These are phyloP conservation scores for Fusarium hostae DNA, from an alignment of 2,329 filamentous ascomycete species.

Conservation along the genomic window DNA sequence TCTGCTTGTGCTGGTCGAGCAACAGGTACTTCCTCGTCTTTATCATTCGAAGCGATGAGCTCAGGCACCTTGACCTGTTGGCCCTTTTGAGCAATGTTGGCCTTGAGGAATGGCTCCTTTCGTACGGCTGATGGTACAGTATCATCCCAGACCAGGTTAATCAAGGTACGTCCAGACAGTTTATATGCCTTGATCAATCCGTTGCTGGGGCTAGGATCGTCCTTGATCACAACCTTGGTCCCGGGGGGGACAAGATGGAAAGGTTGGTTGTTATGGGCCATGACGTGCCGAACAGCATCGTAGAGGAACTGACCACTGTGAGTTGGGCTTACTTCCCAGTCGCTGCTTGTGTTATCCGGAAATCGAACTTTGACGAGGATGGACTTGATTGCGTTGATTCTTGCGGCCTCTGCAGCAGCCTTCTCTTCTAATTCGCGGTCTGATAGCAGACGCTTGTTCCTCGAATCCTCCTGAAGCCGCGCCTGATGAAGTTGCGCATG, in stretches of 20 bases:
- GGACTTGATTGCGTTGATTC: constrained; percentile 71
- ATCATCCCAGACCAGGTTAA: constrained; percentile 81
- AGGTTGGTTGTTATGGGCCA: constrained; percentile 70
- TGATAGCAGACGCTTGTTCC: constrained; percentile 82
- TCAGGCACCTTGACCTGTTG: constrained; percentile 74
- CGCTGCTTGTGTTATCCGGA: constrained; percentile 83
- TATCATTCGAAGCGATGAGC: constrained; percentile 56
- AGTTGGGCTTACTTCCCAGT: constrained; percentile 73
- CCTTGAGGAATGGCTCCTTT: constrained; percentile 68
- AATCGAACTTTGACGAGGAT: constrained; percentile 85
- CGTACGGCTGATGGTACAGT: constrained; percentile 66
- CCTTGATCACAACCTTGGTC: constrained; percentile 60
- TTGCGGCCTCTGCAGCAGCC: constrained; percentile 72
- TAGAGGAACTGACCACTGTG: constrained; percentile 81
- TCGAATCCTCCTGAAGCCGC: constrained; percentile 67
- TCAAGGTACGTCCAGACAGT: constrained; percentile 75
- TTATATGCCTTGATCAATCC: constrained; percentile 78
- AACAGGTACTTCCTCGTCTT: constrained; percentile 40
- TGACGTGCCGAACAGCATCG: constrained; percentile 75
- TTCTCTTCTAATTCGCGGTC: constrained; percentile 83
- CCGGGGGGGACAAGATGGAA: constrained; percentile 79
- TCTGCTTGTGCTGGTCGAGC: constrained; percentile 47
- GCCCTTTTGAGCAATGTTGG: constrained; percentile 68
- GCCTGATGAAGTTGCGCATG: constrained; percentile 81
- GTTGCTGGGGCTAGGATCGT: constrained; percentile 59